phyloP scores from a whole-genome alignment of 2,329 filamentous ascomycete species.

The Xylaria sp. region DNA sequence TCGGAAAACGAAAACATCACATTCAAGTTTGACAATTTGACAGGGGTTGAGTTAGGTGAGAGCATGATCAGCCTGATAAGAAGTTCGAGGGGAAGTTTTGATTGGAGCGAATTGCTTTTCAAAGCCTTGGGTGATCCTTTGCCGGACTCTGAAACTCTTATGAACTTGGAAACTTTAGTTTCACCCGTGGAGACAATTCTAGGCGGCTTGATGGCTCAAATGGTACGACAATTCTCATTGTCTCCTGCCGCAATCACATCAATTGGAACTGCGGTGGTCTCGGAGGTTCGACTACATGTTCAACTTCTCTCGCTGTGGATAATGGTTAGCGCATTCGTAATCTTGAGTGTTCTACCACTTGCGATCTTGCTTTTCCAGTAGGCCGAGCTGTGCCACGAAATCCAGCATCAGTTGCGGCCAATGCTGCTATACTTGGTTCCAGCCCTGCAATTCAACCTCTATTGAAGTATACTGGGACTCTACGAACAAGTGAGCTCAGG shows the following conservation, averaged over 20 bases:
- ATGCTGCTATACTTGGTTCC: constrained; percentile 1
- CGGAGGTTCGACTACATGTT: background rate
- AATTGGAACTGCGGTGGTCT: background rate
- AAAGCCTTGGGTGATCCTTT: no score
- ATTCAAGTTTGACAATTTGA: no score
- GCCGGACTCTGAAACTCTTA: no score
- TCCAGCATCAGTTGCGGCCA: background rate
- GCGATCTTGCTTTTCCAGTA: background rate
- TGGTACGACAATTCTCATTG: background rate
- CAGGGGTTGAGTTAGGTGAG: no score
- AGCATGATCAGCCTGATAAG: no score
- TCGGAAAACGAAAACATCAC: no score
- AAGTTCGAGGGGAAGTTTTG: no score
- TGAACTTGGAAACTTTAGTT: no score
- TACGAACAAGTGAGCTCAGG: constrained; percentile 1
- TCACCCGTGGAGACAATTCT: background rate
- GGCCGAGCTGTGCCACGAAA: background rate
- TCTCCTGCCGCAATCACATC: background rate
- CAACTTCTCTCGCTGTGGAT: background rate
- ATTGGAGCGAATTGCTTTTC: no score
- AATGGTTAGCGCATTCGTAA: background rate
- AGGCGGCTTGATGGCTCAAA: background rate
- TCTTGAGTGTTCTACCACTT: background rate
- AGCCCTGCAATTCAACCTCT: background rate
- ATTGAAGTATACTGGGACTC: background rate